Base-by-base conservation (phyloP, 768 basidiomycete species). In the Mycena indigotica region DNA sequence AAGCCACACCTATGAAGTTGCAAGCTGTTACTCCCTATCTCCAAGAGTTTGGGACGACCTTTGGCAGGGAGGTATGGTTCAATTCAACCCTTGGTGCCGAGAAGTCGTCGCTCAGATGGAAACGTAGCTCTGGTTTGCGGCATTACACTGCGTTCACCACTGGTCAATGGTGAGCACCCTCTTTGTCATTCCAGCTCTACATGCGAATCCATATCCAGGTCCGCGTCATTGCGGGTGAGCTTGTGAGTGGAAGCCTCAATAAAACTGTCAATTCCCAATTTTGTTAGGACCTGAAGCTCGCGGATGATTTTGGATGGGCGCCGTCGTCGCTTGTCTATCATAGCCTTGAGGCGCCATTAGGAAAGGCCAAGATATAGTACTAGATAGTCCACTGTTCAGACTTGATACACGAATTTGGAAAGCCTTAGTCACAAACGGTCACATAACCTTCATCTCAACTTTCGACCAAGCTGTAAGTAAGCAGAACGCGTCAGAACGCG, bases 81-180 rank as follows among this genome's bases (percentile, higher is more conserved):
- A 57, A 21, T 40, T 30, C 46, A 13, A 48, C 25, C 10, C 5
- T 16, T 15, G 2, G 21, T 41, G 45, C 28, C 23, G 24, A 19
- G 15, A 35, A 5, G n/a, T 21, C 46, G 21, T 29, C 24, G 17
- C 39, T 28, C 32, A 40, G 8, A 46, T 64, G 19, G 52, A n/a
- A n/a, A n/a, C 23, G 28, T 51, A 93, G 91, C 73, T 94, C 17
- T 94, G 92, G 92, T 94, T 94, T 70, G 83, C 85, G n/a, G 85
- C 80, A 23, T 73, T 94, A 28, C 92, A 94, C 66, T 91, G 91
- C 40, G 87, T 94, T 24, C 92, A 94, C 72, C 92, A 94, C 68
- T 94, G 90, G 90, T 91, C 90, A 19, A 92, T 92, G 88, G 89
- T 90, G 68, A 63, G 81, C 65, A 15, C 21, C 55, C 38, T 57